Evolutionary conservation across 306 rosid genomes (phyloP).

Genomic region (Cajanus cajan): DNA sequence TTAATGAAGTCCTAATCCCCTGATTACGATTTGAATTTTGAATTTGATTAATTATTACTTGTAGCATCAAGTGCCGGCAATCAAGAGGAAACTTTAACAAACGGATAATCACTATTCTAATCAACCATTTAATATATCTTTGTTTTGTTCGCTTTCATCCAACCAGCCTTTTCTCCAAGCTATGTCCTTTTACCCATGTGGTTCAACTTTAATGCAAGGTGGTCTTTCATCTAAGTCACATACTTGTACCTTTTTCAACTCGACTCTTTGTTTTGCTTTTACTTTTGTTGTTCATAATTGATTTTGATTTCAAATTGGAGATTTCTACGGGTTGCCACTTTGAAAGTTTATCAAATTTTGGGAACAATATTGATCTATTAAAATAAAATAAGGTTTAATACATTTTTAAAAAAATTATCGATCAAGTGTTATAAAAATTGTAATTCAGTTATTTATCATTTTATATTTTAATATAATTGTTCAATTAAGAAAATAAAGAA

Average conservation of each 20-base stretch:
- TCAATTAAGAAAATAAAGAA: too few species aligned
- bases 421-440: too few species aligned
- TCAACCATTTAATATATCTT: neutral
- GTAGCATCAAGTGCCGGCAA: conserved; percentile 22
- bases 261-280: neutral
- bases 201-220: neutral
- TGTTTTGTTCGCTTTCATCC: conserved; percentile 3
- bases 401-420: too few species aligned
- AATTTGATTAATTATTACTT: conserved; percentile 14
- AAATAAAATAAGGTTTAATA: too few species aligned
- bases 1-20: neutral
- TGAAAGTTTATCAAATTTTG: neutral
- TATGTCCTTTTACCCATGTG: conserved; percentile 14
- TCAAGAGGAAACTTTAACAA: conserved; percentile 32
- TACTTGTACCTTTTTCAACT: neutral
- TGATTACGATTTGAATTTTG: conserved; percentile 13
- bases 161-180: conserved; percentile 42
- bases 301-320: neutral
- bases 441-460: too few species aligned
- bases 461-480: too few species aligned
- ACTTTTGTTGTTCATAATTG: neutral
- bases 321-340: neutral
- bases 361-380: neutral
- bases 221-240: neutral
- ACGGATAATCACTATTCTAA: neutral